Base-by-base conservation (phyloP, 2,329 filamentous ascomycete species). In the Coniella lustricola region DNA sequence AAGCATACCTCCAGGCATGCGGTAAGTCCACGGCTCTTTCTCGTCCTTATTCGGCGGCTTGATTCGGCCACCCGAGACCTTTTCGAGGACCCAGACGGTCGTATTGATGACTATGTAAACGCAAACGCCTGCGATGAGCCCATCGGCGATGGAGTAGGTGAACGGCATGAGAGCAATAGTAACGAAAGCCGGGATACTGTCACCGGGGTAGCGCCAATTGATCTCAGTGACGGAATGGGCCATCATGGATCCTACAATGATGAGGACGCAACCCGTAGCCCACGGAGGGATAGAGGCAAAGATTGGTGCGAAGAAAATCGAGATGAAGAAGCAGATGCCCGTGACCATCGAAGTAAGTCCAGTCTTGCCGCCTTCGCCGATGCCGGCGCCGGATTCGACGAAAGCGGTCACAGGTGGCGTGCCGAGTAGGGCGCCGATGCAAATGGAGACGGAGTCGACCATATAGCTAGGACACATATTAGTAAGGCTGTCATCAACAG, bases 201-300 rank as follows among this genome's bases (percentile, higher is more conserved):
- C 89, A 45, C 88, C 88, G 52, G 88, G 73, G 67, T 95, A 94
- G 40, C 74, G 73, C 89, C 89, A 95, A 74, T 95, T 95, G 72
- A 95, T 90, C 55, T 93, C 85, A 14, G 79, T 79, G 12, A 86
- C 85, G 1, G 86, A 77, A 53, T 81, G 77, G 49, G 84, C 81
- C 89, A 94, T 94, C 76, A 94, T 84, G 17, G 83, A 82, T n/a
- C 89, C 89, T 47, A 95, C 87, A 34, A 95, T 81, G 57, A 95
- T 76, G 21, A 94, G 71, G 0, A 85, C 87, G 52, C 82, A 82
- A 5, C 85, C 85, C 0, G 85, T 89, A 1, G 85, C 85, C 84
- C 84, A 89, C 0, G 85, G 84, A 1, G 85, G 85, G 13, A 89
- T 84, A 1, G 83, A 87, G 1, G 85, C 84, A 55, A 89, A 85